phyloP scores from a whole-genome alignment of 352 stramenopile species.

The Elongisporangium senticosum region DNA sequence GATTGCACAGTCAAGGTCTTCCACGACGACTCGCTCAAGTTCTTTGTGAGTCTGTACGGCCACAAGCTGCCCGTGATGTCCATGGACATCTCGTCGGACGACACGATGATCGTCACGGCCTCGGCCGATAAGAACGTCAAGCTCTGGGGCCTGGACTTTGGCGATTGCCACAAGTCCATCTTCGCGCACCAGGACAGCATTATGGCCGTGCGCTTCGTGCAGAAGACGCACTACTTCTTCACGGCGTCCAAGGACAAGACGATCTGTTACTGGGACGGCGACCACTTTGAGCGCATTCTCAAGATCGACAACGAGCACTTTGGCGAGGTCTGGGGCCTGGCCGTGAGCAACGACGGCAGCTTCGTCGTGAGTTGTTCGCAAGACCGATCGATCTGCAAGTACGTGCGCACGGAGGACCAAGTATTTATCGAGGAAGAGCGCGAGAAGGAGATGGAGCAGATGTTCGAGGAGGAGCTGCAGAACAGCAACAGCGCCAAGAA shows the following conservation, averaged over 20 bases:
- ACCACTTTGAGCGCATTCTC: conserved; percentile 94
- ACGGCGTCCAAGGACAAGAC: conserved; percentile 97
- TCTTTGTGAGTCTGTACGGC: conserved; percentile 98
- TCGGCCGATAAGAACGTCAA: conserved; percentile 99
- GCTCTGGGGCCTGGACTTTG: conserved; percentile 99
- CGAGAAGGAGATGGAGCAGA: conserved; percentile 93
- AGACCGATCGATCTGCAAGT: conserved; percentile 96
- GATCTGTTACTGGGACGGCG: conserved; percentile 97
- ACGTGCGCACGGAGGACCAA: conserved; percentile 93
- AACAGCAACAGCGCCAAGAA: conserved; percentile 67
- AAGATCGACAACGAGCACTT: conserved; percentile 77
- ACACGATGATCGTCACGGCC: conserved; percentile 95
- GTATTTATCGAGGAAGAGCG: conserved; percentile 99
- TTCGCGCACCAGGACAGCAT: conserved; percentile 98
- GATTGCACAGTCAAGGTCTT: conserved; percentile 99
- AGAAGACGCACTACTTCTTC: conserved; percentile 98
- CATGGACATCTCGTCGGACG: conserved; percentile 97
- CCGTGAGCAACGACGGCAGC: conserved; percentile 88
- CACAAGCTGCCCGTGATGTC: conserved; percentile 98
- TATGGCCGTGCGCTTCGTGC: conserved; percentile 94
- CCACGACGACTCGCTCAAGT: conserved; percentile 99
- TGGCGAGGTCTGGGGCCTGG: conserved; percentile 83
- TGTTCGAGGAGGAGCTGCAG: conserved; percentile 92
- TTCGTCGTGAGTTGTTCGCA: conserved; percentile 95
- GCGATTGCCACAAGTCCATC: conserved; percentile 98